A percentile compares a stretch with the other conserved stretches of the same genome.
phyloP scores from a whole-genome alignment of 2,329 filamentous ascomycete genomes.

The Cercospora sojina region DNA sequence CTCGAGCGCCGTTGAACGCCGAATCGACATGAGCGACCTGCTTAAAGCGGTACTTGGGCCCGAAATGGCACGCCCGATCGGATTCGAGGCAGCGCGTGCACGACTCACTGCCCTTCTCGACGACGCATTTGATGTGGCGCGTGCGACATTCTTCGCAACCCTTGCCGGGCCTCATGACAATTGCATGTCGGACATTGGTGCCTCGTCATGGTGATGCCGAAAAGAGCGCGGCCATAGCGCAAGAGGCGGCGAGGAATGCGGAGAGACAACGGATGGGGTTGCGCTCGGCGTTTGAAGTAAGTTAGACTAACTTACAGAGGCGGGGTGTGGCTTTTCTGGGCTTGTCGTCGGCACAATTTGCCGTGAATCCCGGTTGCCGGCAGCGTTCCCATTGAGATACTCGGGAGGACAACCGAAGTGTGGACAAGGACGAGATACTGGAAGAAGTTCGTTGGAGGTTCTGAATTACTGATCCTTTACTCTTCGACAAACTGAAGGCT shows the following conservation, averaged over 20 bases:
- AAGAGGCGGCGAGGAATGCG: neutral
- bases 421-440: neutral
- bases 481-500: neutral
- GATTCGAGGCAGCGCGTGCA: slow-evolving; percentile 28
- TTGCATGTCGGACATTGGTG: slow-evolving; percentile 16
- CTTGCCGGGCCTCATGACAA: slow-evolving; percentile 27
- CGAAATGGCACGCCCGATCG: slow-evolving; percentile 24
- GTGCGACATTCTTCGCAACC: slow-evolving; percentile 29
- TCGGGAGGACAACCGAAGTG: neutral
- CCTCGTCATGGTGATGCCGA: slow-evolving; percentile 2
- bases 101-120: slow-evolving; percentile 17
- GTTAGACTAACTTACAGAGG: no score
- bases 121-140: slow-evolving; percentile 29
- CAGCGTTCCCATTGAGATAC: neutral
- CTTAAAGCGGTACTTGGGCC: slow-evolving; percentile 27
- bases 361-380: neutral
- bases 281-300: slow-evolving; percentile 4
- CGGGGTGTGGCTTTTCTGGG: neutral
- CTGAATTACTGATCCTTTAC: neutral
- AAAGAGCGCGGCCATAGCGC: neutral
- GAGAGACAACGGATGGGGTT: neutral
- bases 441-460: neutral
- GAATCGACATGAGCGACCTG: slow-evolving; percentile 26
- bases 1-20: slow-evolving; percentile 8
- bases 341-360: neutral